Base-by-base conservation (phyloP, 495 filamentous ascomycete genomes). In the Penicillium soppii region DNA sequence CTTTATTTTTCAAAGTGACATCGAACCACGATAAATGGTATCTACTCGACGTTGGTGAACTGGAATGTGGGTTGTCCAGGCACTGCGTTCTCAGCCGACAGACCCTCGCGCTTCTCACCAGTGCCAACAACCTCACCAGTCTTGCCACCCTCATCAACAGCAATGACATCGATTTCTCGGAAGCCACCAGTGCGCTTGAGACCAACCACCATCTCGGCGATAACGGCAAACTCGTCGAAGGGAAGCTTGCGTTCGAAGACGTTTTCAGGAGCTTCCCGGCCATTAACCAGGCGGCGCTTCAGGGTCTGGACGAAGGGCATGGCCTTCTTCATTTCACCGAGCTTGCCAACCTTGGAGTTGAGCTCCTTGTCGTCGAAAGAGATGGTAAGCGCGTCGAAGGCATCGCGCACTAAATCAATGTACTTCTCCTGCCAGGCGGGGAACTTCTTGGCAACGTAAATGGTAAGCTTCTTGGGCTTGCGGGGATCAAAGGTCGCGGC, bases 241-340 rank as follows among this genome's bases (percentile, higher is more conserved):
- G 79, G 78, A 43, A 98, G 70, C 68, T 90, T 89, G 46, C 91
- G 74, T 17, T 90, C 81, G 58, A 97, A 86, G 35, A 97, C 91
- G 7, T 63, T 73, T 16, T 81, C 72, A 7, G 79, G 73, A 7
- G 66, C 50, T 62, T 83, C 82, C 26, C 76, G 69, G 33, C 80
- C 82, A 17, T 63, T 66, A 37, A 86, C 67, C 20, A 98, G 78
- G 16, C 89, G 80, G 59, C 81, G 86, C 85, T 96, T 97, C 42
- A 98, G 71, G 1, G 62, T 70, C 69, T 97, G 91, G 4, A 97
- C 84, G 61, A 97, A 98, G 5, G 95, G 95, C 94, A 97, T 97
- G 21, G 90, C 92, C 70, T 92, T 90, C 82, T 98, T 98, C 81
- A 88, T 89, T 71, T 97, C 92, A 22, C 81, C 79, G 61, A 94